Percentiles rank a stretch among this genome's conserved stretches.
Evolutionary conservation across 495 filamentous ascomycete species (phyloP).

Genomic region (Mycothermus thermophilus): DNA sequence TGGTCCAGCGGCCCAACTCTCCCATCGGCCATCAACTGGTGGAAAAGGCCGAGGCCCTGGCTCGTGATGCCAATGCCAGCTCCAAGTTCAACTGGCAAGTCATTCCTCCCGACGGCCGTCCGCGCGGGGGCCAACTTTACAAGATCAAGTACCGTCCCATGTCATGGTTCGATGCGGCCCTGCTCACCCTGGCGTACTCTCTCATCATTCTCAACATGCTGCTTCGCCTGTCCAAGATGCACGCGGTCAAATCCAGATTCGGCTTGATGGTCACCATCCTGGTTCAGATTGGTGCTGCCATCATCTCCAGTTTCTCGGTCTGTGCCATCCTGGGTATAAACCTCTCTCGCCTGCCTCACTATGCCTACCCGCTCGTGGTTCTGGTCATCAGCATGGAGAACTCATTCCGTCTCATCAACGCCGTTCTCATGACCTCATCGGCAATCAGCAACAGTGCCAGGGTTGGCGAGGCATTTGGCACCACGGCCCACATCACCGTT

Average conservation of each 20-base stretch:
- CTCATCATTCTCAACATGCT: constrained; percentile 44
- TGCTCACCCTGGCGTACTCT: constrained; percentile 46
- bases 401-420: constrained; percentile 58
- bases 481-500: constrained; percentile 51
- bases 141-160: constrained; percentile 61
- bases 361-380: constrained; percentile 56
- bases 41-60: constrained; percentile 33
- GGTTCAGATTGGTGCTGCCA: constrained; percentile 51
- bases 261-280: constrained; percentile 53
- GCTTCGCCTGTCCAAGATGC: constrained; percentile 42
- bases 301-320: constrained; percentile 50
- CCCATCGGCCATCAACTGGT: constrained; percentile 47
- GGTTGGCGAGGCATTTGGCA: constrained; percentile 52
- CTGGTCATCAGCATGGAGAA: constrained; percentile 59
- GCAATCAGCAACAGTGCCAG: constrained; percentile 43
- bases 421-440: constrained; percentile 49
- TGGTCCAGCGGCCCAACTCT: constrained; percentile 48
- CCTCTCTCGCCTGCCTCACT: constrained; percentile 44
- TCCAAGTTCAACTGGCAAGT: constrained; percentile 40
- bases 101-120: constrained; percentile 42
- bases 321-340: constrained; percentile 48
- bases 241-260: constrained; percentile 52
- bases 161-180: constrained; percentile 42
- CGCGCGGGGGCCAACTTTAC: constrained; percentile 43
- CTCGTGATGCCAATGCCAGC: constrained; percentile 11